Evolutionary conservation across 345 rosid genomes (phyloP).

Genomic region (Geranium rotundifolium): DNA sequence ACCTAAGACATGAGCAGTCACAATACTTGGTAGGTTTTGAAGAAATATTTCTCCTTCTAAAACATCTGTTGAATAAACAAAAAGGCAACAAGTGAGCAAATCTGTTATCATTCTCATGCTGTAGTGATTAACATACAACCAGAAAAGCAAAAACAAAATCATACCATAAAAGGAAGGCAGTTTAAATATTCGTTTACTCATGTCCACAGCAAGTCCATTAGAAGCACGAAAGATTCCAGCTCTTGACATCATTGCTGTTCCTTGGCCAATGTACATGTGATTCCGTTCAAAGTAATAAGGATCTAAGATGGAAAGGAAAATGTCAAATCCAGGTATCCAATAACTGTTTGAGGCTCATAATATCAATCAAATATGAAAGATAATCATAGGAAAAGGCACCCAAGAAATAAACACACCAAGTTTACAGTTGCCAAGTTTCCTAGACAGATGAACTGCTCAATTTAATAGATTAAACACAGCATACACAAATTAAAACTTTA

Average conservation of each 20-base stretch:
- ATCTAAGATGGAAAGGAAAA: conserved; percentile 38
- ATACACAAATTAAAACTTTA: neutral
- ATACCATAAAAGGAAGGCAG: conserved; percentile 81
- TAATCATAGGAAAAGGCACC: neutral
- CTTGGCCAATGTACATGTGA: conserved; percentile 89
- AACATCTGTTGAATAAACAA: conserved; percentile 38
- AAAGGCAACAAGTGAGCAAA: neutral
- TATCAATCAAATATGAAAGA: neutral
- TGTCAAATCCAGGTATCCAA: conserved; percentile 15
- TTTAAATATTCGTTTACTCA: conserved; percentile 60
- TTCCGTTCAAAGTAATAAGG: conserved; percentile 59
- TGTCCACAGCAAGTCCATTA: conserved; percentile 77
- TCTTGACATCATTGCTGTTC: conserved; percentile 76
- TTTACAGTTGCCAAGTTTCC: neutral
- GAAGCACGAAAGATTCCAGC: conserved; percentile 84
- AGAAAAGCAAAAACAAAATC: conserved; percentile 7
- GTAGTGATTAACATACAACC: neutral
- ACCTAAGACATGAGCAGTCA: conserved; percentile 89
- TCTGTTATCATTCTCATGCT: no score
- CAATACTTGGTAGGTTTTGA: conserved; percentile 88
- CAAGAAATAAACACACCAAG: neutral
- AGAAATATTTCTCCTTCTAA: conserved; percentile 96
- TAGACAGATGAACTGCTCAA: neutral
- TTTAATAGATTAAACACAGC: neutral
- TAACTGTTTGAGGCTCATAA: conserved; percentile 2